Percentiles rank a stretch among this genome's conserved stretches.
phyloP scores from a whole-genome alignment of 164 flowering plant species.

The Macadamia tetraphylla region DNA sequence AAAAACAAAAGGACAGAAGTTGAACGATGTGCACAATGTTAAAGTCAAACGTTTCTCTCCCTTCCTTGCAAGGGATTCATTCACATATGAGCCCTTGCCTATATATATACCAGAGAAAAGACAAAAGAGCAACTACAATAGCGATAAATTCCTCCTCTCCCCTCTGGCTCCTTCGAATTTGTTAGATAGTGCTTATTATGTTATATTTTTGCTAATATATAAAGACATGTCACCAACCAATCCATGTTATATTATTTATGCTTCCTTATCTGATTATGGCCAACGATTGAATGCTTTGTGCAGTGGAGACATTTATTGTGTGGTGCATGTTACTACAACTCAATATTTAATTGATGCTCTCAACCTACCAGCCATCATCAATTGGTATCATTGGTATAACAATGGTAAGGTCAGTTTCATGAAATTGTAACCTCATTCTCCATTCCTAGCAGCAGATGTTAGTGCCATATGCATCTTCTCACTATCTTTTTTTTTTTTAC shows the following conservation, averaged over 20 bases:
- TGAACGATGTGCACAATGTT: no score
- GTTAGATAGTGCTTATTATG: neutral
- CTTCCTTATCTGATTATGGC: conserved; percentile 1
- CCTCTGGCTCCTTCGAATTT: no score
- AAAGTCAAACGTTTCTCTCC: no score
- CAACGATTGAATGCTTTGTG: conserved; percentile 13
- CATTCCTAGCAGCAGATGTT: neutral
- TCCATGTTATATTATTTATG: neutral
- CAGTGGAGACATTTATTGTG: conserved; percentile 95
- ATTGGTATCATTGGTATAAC: conserved; percentile 93
- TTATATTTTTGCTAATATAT: neutral
- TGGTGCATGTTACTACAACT: conserved; percentile 89
- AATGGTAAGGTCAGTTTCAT: conserved; percentile 59
- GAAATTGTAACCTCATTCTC: neutral
- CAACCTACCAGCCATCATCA: conserved; percentile 64
- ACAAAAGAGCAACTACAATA: no score
- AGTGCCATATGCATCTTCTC: neutral
- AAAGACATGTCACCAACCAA: no score
- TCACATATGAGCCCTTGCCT: no score
- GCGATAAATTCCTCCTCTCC: no score
- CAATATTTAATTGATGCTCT: conserved; percentile 81
- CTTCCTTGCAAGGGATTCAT: no score
- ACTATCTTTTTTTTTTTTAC: neutral
- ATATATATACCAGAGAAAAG: no score
- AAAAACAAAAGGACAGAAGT: no score